Evolutionary conservation across 2,329 filamentous ascomycete species (phyloP), one percentile per base, ranked within the genome.

Genomic region (Pseudohalonectria lignicola): DNA sequence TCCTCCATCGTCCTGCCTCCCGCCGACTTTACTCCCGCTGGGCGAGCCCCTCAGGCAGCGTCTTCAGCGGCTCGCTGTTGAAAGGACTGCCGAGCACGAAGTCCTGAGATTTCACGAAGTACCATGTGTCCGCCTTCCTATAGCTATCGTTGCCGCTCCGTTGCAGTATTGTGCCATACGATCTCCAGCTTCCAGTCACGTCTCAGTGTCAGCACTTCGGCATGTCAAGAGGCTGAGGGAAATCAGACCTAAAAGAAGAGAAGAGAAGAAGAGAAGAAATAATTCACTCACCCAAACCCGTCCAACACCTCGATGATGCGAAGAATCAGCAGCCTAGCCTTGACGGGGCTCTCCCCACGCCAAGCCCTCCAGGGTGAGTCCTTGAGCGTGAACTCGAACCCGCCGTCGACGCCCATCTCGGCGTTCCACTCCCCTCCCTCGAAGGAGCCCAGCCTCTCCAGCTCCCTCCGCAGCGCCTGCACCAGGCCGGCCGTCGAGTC

Each of bases 301-400:
- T 50, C 46, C 19, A 51, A 41, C 18, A 40, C 40, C 32, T 49
- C 45, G 4, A 49, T 10, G 20, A 51, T 17, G 29, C 37, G 21
- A 33, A 51, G 39, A 23, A 47, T 16, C 34, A 52, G 33, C 25
- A 46, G 18, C 31, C 43, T 31, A 23, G 43, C 40, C 32, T 42
- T 42, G 39, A 44, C 39, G 10, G 32, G 36, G 15, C 31, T 41
- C 32, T 44, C 43, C 2, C 41, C 43, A 10, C 36, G 31, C 4
- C 7, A 8, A 16, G 42, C 38, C 12, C 23, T 19, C 47, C 48
- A 52, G 17, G 47, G 46, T 13, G 23, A 34, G 5, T 44, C 41
- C 35, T 45, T 43, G 19, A 50, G 39, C 37, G 40, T 39, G 41
- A 49, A 48, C 40, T 47, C 47, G 26, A 41, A 49, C 28, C 43